Evolutionary conservation across 805 yeast genomes (phyloP).

Genomic region (Zygoascus tannicola): DNA sequence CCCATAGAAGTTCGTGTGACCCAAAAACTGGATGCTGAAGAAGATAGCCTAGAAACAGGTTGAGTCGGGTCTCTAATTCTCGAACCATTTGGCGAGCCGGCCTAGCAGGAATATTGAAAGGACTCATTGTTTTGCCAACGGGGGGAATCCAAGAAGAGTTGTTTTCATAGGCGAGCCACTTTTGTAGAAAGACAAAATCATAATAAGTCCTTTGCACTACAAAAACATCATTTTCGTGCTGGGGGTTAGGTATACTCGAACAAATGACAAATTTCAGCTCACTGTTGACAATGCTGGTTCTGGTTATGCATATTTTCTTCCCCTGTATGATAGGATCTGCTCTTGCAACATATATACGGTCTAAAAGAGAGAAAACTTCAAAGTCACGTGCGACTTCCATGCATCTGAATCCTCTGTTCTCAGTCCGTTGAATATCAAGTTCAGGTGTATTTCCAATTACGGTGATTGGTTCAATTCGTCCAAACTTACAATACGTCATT

Average conservation of each 20-base stretch:
- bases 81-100: conserved; percentile 23
- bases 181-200: conserved; percentile 28
- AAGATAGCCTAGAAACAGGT: conserved; percentile 39
- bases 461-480: conserved; percentile 50
- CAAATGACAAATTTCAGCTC: conserved; percentile 16
- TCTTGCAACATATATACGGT: conserved; percentile 9
- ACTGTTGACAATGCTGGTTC: conserved; percentile 12
- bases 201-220: conserved; percentile 1
- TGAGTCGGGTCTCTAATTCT: conserved; percentile 39
- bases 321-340: not conserved
- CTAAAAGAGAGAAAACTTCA: conserved; percentile 18
- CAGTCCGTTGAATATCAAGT: conserved; percentile 34
- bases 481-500: conserved; percentile 60
- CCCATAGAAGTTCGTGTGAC: conserved; percentile 35
- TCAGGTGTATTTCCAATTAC: conserved; percentile 42
- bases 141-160: conserved; percentile 33
- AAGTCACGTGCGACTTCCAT: conserved; percentile 28
- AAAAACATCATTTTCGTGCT: not conserved
- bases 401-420: conserved; percentile 24
- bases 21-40: conserved; percentile 31
- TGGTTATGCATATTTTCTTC: conserved; percentile 3
- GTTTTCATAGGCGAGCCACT: conserved; percentile 26
- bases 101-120: conserved; percentile 24
- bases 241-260: not conserved
- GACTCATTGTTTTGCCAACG: conserved; percentile 21